These are phyloP conservation scores for Clarireedia sp. DNA, from an alignment of 2,329 filamentous ascomycete genomes.

Conservation along the genomic window DNA sequence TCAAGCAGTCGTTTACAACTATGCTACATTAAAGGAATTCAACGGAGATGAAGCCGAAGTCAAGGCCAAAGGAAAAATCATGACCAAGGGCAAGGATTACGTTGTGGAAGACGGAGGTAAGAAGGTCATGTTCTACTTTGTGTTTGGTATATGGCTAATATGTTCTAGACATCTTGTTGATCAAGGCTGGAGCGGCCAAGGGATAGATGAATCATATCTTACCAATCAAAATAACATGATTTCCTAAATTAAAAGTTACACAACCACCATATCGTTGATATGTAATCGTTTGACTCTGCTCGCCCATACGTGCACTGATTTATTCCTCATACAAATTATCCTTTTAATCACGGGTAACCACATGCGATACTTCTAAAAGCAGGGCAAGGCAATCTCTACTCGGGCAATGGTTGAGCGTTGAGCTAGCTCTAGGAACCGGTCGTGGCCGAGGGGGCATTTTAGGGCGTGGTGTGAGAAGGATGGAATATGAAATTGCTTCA, in stretches of 20 bases:
- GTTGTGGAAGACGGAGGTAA: slow-evolving; percentile 68
- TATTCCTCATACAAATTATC: no score
- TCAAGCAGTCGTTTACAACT: slow-evolving; percentile 93
- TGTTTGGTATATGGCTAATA: background rate
- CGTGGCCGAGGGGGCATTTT: no score
- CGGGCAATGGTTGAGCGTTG: no score
- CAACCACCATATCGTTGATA: no score
- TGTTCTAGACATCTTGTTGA: slow-evolving; percentile 21
- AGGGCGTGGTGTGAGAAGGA: no score
- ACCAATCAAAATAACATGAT: background rate
- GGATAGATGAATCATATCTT: slow-evolving; percentile 21
- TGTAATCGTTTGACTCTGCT: background rate
- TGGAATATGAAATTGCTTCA: no score
- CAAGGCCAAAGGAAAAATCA: slow-evolving; percentile 89
- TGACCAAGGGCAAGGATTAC: slow-evolving; percentile 99
- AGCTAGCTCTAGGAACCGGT: no score
- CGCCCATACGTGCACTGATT: background rate
- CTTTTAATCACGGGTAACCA: no score
- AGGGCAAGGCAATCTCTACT: no score
- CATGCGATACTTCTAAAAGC: no score
- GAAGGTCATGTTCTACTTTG: slow-evolving; percentile 31
- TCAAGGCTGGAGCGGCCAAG: slow-evolving; percentile 29
- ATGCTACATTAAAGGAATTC: slow-evolving; percentile 67
- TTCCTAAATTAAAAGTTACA: no score
- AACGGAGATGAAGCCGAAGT: slow-evolving; percentile 75